Conservation (phyloP, 306 rosid genomes). For the Alnus glutinosa region DNA sequence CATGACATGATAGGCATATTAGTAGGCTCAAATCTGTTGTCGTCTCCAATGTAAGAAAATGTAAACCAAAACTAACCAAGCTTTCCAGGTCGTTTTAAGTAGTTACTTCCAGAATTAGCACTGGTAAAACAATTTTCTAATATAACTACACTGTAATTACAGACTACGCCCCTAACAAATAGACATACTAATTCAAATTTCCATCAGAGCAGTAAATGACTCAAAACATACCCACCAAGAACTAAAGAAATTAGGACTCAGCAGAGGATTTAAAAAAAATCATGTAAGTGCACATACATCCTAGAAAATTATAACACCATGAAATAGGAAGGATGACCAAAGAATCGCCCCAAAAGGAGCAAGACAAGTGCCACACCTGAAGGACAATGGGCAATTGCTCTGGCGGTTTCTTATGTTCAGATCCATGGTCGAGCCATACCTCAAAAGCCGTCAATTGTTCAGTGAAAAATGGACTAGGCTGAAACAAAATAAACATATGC, state of each 20-base stretch:
- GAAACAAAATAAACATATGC: conserved; percentile 31
- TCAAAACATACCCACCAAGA: conserved; percentile 23
- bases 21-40: not conserved
- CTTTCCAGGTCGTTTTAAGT: not conserved
- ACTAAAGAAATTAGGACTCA: conserved; percentile 16
- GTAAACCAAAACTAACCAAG: conserved; percentile 3
- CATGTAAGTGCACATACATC: conserved; percentile 21
- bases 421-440: conserved; percentile 99
- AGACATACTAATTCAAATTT: conserved; percentile 10
- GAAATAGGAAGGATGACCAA: not conserved
- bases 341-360: conserved; percentile 27
- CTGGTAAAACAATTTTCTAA: not conserved
- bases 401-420: conserved; percentile 97
- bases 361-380: conserved; percentile 60
- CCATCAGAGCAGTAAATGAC: conserved; percentile 18
- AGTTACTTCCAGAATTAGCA: conserved; percentile 1
- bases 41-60: not conserved
- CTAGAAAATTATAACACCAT: conserved; percentile 31
- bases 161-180: conserved; percentile 11
- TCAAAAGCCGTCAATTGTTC: conserved; percentile 98
- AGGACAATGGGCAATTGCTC: conserved; percentile 98
- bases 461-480: conserved; percentile 94
- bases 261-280: conserved; percentile 24
- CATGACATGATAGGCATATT: not conserved
- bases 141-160: not conserved